Base-by-base conservation (phyloP, 306 rosid genomes). In the Aeschynomene evenia region DNA sequence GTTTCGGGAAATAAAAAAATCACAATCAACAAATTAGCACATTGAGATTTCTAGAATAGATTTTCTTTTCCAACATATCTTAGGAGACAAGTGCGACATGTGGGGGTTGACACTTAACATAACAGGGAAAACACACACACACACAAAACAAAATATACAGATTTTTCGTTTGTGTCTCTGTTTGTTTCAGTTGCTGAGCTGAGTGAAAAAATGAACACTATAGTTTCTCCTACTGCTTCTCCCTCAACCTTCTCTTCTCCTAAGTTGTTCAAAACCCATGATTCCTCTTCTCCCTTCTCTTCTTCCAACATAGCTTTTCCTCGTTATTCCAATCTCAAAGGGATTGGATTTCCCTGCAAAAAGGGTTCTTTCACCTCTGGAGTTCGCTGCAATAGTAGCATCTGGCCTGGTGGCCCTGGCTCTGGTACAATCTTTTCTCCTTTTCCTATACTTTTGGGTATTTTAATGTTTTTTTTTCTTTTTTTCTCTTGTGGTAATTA, bases 391-490 rank as follows among this genome's bases (percentile, higher is more conserved):
- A 73, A 66, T 63, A 57, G 82, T 64, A 76, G 70, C 83, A 36
- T 77, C 75, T 53, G 66, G 65, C 91, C 89, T 0, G 83, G 91
- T 26, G 89, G 87, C 36, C 75, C 88, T 61, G 63, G 72, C 61
- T 83, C 83, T 9, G 93, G 97, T 91, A 85, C 53, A 16, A 3
- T 1, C 21, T 33, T 78, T 46, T 2, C 5, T 5, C 45, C 3
- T 7, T 7, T 11, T 24, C 9, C 31, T 28, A 28, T 28, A 4
- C 16, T 28, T 22, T 60, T 22, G 9, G 5, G 4, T 28, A 11
- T 4, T 70, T 39, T 13, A 73, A 11, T 43, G 42, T 72, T 34
- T 18, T 18, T 29, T 26, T 24, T 18, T 18, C 23, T 26, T 24
- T 63, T 4, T 24, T 3, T n/a, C 8, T 24, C 12, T 37, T 49